Percentiles rank a stretch among this genome's conserved stretches.
Conservation (phyloP, 345 rosid genomes). For the Mangifera indica region DNA sequence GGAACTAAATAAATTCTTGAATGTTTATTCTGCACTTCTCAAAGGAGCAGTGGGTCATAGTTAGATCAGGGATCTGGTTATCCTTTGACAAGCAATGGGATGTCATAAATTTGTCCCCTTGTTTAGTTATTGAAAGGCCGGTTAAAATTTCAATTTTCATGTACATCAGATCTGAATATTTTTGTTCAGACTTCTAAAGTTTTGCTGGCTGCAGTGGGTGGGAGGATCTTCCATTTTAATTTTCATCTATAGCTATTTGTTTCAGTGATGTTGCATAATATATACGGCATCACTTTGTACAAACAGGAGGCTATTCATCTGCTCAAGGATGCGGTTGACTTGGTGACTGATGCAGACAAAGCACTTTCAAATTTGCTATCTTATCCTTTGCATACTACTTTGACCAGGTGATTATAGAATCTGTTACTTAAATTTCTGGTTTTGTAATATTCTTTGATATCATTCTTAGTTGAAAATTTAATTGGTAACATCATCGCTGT, state of each 20-base stretch:
- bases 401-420: conserved; percentile 56
- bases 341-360: conserved; percentile 86
- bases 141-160: neutral
- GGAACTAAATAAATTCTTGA: neutral
- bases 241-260: neutral
- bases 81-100: neutral
- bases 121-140: neutral
- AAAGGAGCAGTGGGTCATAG: neutral
- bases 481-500: neutral
- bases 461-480: neutral
- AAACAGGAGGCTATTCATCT: conserved; percentile 82
- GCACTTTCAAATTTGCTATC: conserved; percentile 73
- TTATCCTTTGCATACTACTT: conserved; percentile 70
- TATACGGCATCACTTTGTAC: conserved; percentile 19
- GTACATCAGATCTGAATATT: neutral
- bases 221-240: neutral
- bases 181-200: neutral
- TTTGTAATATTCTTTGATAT: conserved; percentile 1
- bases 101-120: neutral
- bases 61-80: neutral
- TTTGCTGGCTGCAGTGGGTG: neutral
- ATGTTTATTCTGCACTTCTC: conserved; percentile 6
- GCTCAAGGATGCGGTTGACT: conserved; percentile 94
- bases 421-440: neutral
- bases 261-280: neutral